Conservation (phyloP, 495 filamentous ascomycete species). For the Aspergillus saccharolyticus region DNA sequence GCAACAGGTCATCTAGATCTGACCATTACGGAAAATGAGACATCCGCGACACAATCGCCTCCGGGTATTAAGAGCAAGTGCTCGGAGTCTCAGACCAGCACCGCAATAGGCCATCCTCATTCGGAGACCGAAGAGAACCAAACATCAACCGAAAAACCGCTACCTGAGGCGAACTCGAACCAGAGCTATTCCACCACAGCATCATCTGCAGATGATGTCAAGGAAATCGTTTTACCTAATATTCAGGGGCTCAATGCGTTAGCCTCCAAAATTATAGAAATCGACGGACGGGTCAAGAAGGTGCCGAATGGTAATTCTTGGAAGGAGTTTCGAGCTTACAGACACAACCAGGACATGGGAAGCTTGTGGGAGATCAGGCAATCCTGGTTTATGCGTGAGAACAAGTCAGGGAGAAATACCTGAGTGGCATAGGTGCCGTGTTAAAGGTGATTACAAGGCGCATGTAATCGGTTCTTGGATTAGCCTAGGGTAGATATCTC, state of each 20-base stretch:
- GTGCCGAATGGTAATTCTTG: conserved; percentile 42
- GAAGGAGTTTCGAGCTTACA: conserved; percentile 46
- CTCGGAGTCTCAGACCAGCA: too few species aligned
- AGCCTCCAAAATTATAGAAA: conserved; percentile 34
- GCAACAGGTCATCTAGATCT: conserved; percentile 9
- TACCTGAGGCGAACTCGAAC: too few species aligned
- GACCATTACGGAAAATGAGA: too few species aligned
- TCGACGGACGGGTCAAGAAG: conserved; percentile 35
- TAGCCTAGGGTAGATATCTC: background rate
- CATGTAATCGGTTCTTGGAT: background rate
- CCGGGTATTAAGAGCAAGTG: too few species aligned
- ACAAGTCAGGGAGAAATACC: background rate
- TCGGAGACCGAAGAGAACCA: too few species aligned
- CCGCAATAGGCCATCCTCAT: too few species aligned
- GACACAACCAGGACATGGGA: conserved; percentile 54
- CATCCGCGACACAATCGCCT: too few species aligned
- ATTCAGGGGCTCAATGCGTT: conserved; percentile 30
- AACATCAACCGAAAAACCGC: too few species aligned
- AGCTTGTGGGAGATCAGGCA: conserved; percentile 51
- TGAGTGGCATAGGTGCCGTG: background rate
- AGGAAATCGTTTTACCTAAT: conserved; percentile 30
- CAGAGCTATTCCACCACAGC: background rate
- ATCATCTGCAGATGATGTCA: background rate
- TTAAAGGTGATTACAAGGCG: background rate
- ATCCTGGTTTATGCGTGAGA: conserved; percentile 33